Percentiles rank a stretch among this genome's conserved stretches.
Conservation (phyloP, 2,329 filamentous ascomycete species). For the Fusarium concolor region DNA sequence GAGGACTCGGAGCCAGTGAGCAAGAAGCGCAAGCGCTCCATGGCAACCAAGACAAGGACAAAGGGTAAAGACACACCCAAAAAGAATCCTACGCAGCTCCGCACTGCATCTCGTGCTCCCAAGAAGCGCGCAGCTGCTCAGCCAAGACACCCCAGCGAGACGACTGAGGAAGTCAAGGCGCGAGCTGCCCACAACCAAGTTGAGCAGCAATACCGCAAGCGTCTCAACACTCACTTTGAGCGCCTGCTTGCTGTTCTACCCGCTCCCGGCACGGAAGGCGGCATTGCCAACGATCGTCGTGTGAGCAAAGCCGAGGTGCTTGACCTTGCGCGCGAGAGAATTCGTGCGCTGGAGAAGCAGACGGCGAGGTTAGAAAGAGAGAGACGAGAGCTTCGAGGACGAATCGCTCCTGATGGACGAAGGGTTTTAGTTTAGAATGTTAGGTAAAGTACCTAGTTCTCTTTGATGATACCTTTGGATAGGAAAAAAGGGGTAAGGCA, state of each 20-base stretch:
- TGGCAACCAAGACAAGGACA: constrained; percentile 10
- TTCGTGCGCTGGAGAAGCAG: constrained; percentile 55
- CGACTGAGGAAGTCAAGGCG: constrained; percentile 44
- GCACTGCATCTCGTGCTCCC: constrained; percentile 43
- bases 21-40: constrained; percentile 37
- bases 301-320: constrained; percentile 60
- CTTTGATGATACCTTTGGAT: constrained; percentile 2
- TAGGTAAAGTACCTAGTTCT: neutral
- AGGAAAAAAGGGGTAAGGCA: constrained; percentile 9
- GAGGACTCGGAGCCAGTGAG: constrained; percentile 21
- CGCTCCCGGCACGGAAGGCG: constrained; percentile 46
- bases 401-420: constrained; percentile 30
- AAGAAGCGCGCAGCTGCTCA: constrained; percentile 41
- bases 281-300: constrained; percentile 47
- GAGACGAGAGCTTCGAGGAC: constrained; percentile 48
- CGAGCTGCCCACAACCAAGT: constrained; percentile 58
- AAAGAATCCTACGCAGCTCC: constrained; percentile 39
- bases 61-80: constrained; percentile 24
- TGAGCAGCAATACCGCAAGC: constrained; percentile 62
- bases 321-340: constrained; percentile 58
- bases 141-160: constrained; percentile 39
- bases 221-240: constrained; percentile 60
- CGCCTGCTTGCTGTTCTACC: constrained; percentile 56
- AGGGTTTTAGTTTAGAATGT: constrained; percentile 18
- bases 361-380: constrained; percentile 52